phyloP scores from a whole-genome alignment of 1,139 yeast species.

The Suhomyces yuchorum region DNA sequence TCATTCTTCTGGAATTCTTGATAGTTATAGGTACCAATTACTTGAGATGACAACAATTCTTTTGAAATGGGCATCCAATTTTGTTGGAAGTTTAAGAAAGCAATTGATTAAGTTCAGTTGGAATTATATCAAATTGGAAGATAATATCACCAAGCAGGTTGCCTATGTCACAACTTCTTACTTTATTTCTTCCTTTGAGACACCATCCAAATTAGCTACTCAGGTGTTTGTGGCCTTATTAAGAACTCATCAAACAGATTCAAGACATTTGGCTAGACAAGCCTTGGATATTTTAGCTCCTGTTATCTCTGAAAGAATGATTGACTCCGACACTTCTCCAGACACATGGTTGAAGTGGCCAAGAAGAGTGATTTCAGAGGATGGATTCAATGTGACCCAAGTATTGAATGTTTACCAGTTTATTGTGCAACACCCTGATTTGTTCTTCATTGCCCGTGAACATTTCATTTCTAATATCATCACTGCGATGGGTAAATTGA shows the following conservation, averaged over 20 bases:
- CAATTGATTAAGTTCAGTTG: slow-evolving; percentile 93
- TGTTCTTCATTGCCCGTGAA: slow-evolving; percentile 84
- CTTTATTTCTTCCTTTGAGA: slow-evolving; percentile 86
- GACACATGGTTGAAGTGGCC: slow-evolving; percentile 94
- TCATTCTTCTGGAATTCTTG: slow-evolving; percentile 70
- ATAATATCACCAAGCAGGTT: slow-evolving; percentile 84
- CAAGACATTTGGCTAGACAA: slow-evolving; percentile 79
- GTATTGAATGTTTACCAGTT: slow-evolving; percentile 89
- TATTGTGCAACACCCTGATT: slow-evolving; percentile 80
- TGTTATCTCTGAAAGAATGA: slow-evolving; percentile 73
- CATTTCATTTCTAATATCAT: slow-evolving; percentile 87
- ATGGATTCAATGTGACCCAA: slow-evolving; percentile 79
- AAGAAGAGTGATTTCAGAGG: slow-evolving; percentile 86
- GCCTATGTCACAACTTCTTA: slow-evolving; percentile 89
- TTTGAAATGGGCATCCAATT: slow-evolving; percentile 66
- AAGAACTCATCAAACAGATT: slow-evolving; percentile 84
- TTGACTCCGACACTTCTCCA: slow-evolving; percentile 53
- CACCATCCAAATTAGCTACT: slow-evolving; percentile 84
- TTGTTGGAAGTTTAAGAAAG: slow-evolving; percentile 67
- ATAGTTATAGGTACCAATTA: slow-evolving; percentile 73
- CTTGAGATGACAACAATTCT: slow-evolving; percentile 80
- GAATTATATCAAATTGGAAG: slow-evolving; percentile 90
- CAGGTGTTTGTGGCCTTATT: slow-evolving; percentile 91
- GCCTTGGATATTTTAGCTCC: slow-evolving; percentile 91
- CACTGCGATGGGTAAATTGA: slow-evolving; percentile 92